Percentiles rank a stretch among this genome's conserved stretches.
Evolutionary conservation across 306 rosid species (phyloP).

Genomic region (Elaeagnus macrophylla): DNA sequence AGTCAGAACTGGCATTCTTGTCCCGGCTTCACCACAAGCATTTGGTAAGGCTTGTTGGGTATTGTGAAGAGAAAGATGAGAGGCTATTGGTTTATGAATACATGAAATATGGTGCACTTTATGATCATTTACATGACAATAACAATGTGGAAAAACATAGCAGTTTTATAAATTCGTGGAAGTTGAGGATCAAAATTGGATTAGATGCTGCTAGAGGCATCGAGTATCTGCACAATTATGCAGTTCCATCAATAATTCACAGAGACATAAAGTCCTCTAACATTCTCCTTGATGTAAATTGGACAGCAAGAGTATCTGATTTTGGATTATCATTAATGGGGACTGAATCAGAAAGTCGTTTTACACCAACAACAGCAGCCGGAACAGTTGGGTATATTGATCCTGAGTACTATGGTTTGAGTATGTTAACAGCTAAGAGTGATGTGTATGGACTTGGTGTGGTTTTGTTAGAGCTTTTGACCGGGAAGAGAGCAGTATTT

Average conservation of each 20-base stretch:
- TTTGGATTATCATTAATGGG: constrained; percentile 78
- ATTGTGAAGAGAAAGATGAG: constrained; percentile 77
- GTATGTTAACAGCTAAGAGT: constrained; percentile 75
- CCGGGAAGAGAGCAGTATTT: constrained; percentile 88
- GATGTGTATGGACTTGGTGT: constrained; percentile 91
- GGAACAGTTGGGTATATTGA: constrained; percentile 92
- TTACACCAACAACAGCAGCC: constrained; percentile 51
- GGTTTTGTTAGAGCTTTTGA: constrained; percentile 73
- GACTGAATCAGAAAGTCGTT: constrained; percentile 44
- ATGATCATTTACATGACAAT: constrained; percentile 64
- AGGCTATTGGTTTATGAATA: constrained; percentile 76
- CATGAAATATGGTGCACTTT: constrained; percentile 84
- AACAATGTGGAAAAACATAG: constrained; percentile 48
- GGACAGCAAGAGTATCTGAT: constrained; percentile 86
- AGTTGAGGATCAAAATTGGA: constrained; percentile 74
- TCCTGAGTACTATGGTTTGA: constrained; percentile 90
- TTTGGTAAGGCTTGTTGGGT: constrained; percentile 89
- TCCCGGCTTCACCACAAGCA: constrained; percentile 89
- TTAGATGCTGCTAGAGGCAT: constrained; percentile 87
- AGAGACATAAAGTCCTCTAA: constrained; percentile 86
- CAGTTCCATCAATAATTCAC: constrained; percentile 90
- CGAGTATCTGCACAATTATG: constrained; percentile 83
- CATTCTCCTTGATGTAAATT: constrained; percentile 57
- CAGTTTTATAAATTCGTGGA: constrained; percentile 66
- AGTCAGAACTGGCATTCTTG: constrained; percentile 75